Evolutionary conservation across 2,329 filamentous ascomycete genomes (phyloP).

Genomic region (Ceratocystis cacaofunesta): DNA sequence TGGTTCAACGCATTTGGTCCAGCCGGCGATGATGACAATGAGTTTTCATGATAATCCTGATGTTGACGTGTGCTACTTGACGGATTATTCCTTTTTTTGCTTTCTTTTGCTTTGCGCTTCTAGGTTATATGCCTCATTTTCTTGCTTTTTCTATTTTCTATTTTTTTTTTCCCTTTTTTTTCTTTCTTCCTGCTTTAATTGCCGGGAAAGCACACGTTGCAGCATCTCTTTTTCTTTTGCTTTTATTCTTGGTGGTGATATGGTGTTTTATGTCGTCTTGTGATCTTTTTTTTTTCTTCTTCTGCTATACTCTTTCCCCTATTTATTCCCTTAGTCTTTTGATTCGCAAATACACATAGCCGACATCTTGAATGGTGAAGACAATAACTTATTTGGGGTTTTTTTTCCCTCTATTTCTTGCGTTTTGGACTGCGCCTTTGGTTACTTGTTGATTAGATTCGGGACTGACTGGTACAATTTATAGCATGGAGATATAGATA

Average conservation of each 20-base stretch:
- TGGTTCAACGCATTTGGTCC: slow-evolving; percentile 33
- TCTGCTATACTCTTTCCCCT: background rate
- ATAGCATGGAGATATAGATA: no score
- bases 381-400: background rate
- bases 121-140: background rate
- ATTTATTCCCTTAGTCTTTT: slow-evolving; percentile 7
- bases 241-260: background rate
- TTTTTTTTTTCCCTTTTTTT: background rate
- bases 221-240: background rate
- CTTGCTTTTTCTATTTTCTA: background rate
- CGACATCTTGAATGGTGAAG: slow-evolving; percentile 1
- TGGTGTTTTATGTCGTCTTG: slow-evolving; percentile 1
- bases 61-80: slow-evolving; percentile 1
- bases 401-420: background rate
- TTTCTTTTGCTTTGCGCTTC: background rate
- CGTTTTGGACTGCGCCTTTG: background rate
- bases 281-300: background rate
- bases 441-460: no score
- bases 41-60: slow-evolving; percentile 30
- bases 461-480: no score
- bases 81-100: background rate
- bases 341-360: background rate
- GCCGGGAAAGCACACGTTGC: background rate
- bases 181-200: background rate
- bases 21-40: slow-evolving; percentile 26